Base-by-base conservation (phyloP, 2,329 filamentous ascomycete species). In the Bisporella sp. region DNA sequence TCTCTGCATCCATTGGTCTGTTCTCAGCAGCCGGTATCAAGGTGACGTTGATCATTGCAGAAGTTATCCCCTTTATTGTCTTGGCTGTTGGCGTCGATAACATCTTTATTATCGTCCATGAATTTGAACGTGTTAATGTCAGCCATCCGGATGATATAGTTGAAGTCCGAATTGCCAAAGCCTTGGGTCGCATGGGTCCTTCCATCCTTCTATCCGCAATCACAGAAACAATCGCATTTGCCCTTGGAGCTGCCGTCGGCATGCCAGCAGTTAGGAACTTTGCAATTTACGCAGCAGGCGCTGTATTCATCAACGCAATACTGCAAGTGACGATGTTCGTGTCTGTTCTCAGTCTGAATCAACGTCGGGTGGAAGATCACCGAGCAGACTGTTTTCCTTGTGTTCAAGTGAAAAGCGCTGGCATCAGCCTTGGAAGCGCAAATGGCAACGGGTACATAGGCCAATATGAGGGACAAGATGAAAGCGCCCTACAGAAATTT, bases 251-350 rank as follows among this genome's bases (percentile, higher is more conserved):
- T 41, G 92, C 93, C 54, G 95, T 96, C 5, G 91, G 91, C 45
- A 99, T 99, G 93, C 93, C 95, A 12, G 93, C 93, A 2, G 95
- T 99, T 41, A 83, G 90, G 55, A 99, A 99, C 69, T 99, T 99
- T 69, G 95, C 93, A 12, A 84, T 92, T 3, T 99, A 99, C 65
- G 93, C 93, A 9, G 91, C 93, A 2, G 93, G 93, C 46, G 93
- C 93, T 8, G 93, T 99, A 8, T 84, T 97, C 60, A 92, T 99
- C 75, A 99, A 99, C 65, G 95, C 95, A 0, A 67, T 97, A n/a
- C 73, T 99, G 5, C 93, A 99, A 67, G 86, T 97, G 58, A 99
- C 95, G 1, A 92, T 97, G 82, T 99, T 99, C 64, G 80, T 96
- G 39, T 92, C 95, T 1, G 85, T 97, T 3, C 76, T 99, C 6